These are phyloP conservation scores for Spergularia azorica DNA, from an alignment of 179 eudicot genomes.

Conservation along the genomic window DNA sequence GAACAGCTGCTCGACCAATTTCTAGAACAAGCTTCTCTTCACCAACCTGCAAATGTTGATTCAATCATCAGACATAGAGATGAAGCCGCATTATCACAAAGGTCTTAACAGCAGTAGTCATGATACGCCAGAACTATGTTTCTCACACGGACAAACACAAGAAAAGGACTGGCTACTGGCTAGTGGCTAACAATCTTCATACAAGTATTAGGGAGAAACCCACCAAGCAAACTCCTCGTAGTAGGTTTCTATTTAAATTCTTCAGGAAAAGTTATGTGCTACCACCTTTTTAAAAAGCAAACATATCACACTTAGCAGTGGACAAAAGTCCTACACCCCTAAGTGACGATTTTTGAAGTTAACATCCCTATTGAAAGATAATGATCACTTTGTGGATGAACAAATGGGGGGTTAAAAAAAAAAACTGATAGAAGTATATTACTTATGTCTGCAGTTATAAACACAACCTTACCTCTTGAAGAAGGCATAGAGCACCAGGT, in stretches of 20 bases:
- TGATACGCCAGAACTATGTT: neutral
- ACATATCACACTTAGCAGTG: constrained; percentile 1
- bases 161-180: neutral
- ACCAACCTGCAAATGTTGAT: constrained; percentile 60
- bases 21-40: constrained; percentile 94
- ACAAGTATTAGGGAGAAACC: neutral
- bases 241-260: too few species aligned
- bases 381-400: neutral
- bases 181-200: neutral
- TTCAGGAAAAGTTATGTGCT: too few species aligned
- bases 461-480: constrained; percentile 78
- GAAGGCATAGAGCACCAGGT: constrained; percentile 95
- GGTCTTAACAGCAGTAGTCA: neutral
- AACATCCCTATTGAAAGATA: too few species aligned
- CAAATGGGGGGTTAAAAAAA: neutral
- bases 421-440: neutral
- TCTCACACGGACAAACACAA: neutral
- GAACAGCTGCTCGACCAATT: constrained; percentile 75
- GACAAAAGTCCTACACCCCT: neutral
- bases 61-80: neutral
- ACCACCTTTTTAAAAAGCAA: neutral
- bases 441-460: neutral
- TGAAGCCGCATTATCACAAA: neutral
- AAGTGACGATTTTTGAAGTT: neutral
- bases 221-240: too few species aligned